phyloP scores from a whole-genome alignment of 2,329 filamentous ascomycete genomes.

The Phialophora expanda region DNA sequence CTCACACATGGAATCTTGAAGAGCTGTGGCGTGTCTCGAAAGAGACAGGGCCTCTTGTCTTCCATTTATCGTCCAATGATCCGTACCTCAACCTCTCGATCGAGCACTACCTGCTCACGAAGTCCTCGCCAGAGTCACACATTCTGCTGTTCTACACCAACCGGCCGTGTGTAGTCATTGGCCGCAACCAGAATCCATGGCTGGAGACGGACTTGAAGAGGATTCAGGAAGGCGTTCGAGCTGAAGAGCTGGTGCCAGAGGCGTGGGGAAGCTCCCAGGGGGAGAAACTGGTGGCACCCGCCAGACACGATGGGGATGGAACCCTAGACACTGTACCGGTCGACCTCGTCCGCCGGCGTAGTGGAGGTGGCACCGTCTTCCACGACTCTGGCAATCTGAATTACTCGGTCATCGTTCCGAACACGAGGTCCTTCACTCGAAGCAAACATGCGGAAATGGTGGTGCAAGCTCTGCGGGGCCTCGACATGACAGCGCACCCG shows the following conservation, averaged over 20 bases:
- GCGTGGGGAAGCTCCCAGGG: neutral
- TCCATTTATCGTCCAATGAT: constrained; percentile 70
- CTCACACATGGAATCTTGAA: constrained; percentile 24
- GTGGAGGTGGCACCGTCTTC: constrained; percentile 90
- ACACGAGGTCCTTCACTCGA: constrained; percentile 71
- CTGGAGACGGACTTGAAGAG: constrained; percentile 78
- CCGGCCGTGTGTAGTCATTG: constrained; percentile 83
- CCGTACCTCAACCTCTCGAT: constrained; percentile 92
- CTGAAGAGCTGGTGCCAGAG: constrained; percentile 13
- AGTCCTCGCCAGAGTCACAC: constrained; percentile 71
- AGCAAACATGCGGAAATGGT: constrained; percentile 93
- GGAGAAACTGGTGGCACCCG: neutral
- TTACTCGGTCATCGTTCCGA: constrained; percentile 87
- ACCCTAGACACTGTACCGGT: constrained; percentile 43
- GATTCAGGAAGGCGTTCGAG: constrained; percentile 54
- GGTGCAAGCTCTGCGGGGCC: constrained; percentile 72
- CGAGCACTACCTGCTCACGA: constrained; percentile 85
- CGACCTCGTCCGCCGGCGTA: constrained; percentile 78
- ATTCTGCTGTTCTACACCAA: constrained; percentile 90
- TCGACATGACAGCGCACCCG: constrained; percentile 21
- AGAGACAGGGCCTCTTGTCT: constrained; percentile 62
- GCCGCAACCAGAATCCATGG: constrained; percentile 98
- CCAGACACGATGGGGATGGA: neutral
- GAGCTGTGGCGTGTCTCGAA: constrained; percentile 29
- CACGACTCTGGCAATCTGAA: constrained; percentile 94